Percentiles rank a stretch among this genome's conserved stretches.
Conservation (phyloP, 1,284 basidiomycete species). For the Trichosporon coremiiforme region DNA sequence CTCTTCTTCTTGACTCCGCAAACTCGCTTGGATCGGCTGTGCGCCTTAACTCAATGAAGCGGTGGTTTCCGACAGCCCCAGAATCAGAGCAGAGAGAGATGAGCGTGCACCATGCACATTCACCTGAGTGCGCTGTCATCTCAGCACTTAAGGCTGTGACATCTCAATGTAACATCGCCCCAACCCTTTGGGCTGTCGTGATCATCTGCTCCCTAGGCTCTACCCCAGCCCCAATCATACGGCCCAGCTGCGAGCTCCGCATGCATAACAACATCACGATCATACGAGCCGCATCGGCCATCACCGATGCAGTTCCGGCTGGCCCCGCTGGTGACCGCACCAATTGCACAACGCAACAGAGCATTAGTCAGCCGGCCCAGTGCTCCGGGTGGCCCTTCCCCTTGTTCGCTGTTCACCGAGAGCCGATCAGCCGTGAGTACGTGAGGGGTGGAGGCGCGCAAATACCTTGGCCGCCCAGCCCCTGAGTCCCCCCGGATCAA, state of each 20-base stretch:
- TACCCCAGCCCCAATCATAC: neutral
- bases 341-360: neutral
- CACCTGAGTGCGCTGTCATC: too few species aligned
- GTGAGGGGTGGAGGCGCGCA: too few species aligned
- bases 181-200: neutral
- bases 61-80: neutral
- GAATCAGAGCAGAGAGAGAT: too few species aligned
- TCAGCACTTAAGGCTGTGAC: neutral
- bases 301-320: neutral
- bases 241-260: neutral
- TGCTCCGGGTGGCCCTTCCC: neutral
- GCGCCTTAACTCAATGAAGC: neutral
- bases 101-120: too few species aligned
- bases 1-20: neutral
- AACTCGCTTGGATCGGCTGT: conserved; percentile 1
- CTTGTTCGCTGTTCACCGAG: neutral
- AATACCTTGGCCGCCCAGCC: neutral
- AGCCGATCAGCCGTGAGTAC: neutral
- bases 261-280: neutral
- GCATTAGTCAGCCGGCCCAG: conserved; percentile 8
- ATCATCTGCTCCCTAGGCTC: neutral
- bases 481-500: conserved; percentile 4
- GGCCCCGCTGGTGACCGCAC: neutral
- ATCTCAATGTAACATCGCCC: neutral
- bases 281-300: neutral